phyloP scores from a whole-genome alignment of 768 basidiomycete genomes.

The Sistotremastrum niveocremeum region DNA sequence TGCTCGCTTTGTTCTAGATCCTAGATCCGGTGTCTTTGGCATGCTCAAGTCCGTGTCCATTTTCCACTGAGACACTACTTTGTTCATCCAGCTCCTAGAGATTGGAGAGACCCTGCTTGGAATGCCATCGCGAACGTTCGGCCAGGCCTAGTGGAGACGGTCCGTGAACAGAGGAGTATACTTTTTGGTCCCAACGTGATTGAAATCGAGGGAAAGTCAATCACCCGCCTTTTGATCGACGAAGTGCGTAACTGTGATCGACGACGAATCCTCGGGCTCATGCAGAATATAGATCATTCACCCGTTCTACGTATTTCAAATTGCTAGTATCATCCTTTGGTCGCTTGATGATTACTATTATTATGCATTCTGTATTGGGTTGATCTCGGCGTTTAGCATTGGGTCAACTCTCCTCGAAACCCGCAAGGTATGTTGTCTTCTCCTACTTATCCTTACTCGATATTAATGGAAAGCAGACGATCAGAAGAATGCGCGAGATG shows the following conservation, averaged over 20 bases:
- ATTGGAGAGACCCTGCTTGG: conserved; percentile 84
- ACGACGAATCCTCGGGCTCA: not conserved
- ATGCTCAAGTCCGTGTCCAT: conserved; percentile 55
- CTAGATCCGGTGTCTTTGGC: conserved; percentile 64
- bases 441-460: not conserved
- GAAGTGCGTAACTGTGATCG: conserved; percentile 43
- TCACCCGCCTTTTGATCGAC: conserved; percentile 64
- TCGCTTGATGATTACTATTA: conserved; percentile 92
- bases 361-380: conserved; percentile 91
- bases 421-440: conserved; percentile 46
- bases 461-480: conserved; percentile 42
- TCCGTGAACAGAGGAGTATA: conserved; percentile 48
- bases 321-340: conserved; percentile 91
- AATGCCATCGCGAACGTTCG: conserved; percentile 46
- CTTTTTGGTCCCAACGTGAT: conserved; percentile 82
- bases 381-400: conserved; percentile 81
- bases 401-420: conserved; percentile 83
- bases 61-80: not conserved
- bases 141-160: conserved; percentile 40
- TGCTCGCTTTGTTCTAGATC: conserved; percentile 79
- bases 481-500: conserved; percentile 91
- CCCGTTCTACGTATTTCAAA: conserved; percentile 97
- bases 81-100: conserved; percentile 30
- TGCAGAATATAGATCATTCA: conserved; percentile 56
- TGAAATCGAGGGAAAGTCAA: conserved; percentile 81